Percentiles rank a stretch among this genome's conserved stretches.
Conservation (phyloP, 306 rosid genomes). For the Quercus bicolor region DNA sequence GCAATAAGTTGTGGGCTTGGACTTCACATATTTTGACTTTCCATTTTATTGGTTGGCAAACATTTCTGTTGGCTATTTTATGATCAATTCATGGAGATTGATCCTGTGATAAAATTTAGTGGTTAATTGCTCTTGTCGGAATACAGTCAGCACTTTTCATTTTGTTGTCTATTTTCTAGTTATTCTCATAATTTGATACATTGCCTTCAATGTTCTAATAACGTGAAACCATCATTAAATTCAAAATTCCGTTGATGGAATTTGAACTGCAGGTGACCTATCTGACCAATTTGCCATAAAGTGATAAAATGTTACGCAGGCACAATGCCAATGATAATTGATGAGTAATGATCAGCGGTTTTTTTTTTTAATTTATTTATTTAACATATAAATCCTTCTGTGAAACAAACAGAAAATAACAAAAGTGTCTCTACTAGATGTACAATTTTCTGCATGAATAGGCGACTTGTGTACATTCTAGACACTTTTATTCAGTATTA, state of each 20-base stretch:
- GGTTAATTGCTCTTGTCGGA: constrained; percentile 25
- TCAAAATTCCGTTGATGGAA: not conserved
- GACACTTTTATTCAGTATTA: too few relatives aligned
- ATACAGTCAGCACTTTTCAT: not conserved
- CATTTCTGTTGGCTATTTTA: constrained; percentile 30
- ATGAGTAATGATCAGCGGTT: too few relatives aligned
- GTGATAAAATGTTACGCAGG: too few relatives aligned
- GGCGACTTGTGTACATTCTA: too few relatives aligned
- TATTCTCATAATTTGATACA: constrained; percentile 2
- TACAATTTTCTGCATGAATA: too few relatives aligned
- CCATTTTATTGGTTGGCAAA: constrained; percentile 32
- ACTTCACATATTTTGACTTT: constrained; percentile 26
- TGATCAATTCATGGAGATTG: constrained; percentile 25
- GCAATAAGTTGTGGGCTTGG: constrained; percentile 45
- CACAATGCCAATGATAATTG: too few relatives aligned
- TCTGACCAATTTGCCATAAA: too few relatives aligned
- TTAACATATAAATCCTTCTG: too few relatives aligned
- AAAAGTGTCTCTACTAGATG: too few relatives aligned
- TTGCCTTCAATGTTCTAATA: constrained; percentile 8
- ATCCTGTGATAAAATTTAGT: constrained; percentile 23
- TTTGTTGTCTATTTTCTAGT: constrained; percentile 19
- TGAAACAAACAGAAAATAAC: too few relatives aligned
- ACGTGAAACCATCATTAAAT: not conserved
- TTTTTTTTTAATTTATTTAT: too few relatives aligned
- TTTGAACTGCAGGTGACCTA: too few relatives aligned